phyloP scores from a whole-genome alignment of 495 filamentous ascomycete genomes.

The Aspergillus wentii region DNA sequence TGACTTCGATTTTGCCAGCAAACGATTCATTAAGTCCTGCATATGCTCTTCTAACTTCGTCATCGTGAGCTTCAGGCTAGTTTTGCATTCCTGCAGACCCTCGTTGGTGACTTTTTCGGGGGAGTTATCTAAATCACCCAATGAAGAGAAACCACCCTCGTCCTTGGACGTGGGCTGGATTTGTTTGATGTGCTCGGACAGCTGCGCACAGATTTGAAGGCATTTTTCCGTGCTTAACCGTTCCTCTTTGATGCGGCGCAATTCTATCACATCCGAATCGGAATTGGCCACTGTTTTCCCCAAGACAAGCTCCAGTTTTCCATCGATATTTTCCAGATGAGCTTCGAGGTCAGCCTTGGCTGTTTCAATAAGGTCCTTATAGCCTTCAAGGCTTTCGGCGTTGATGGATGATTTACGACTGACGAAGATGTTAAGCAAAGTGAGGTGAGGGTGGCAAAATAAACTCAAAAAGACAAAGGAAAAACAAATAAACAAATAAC shows the following conservation, averaged over 20 bases:
- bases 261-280: slow-evolving; percentile 21
- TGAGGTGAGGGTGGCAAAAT: background rate
- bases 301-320: slow-evolving; percentile 23
- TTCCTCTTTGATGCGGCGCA: slow-evolving; percentile 31
- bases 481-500: background rate
- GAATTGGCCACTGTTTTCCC: slow-evolving; percentile 6
- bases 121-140: slow-evolving; percentile 8
- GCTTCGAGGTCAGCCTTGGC: slow-evolving; percentile 34
- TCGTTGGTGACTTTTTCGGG: slow-evolving; percentile 28
- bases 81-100: slow-evolving; percentile 35
- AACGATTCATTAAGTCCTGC: slow-evolving; percentile 23
- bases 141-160: slow-evolving; percentile 8
- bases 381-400: slow-evolving; percentile 21
- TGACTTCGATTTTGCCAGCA: slow-evolving; percentile 29
- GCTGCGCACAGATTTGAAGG: slow-evolving; percentile 34
- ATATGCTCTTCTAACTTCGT: slow-evolving; percentile 31
- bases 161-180: slow-evolving; percentile 14
- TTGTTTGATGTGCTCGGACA: slow-evolving; percentile 32
- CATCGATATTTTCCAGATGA: slow-evolving; percentile 30
- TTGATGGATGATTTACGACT: slow-evolving; percentile 24
- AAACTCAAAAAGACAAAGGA: slow-evolving; percentile 3
- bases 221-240: slow-evolving; percentile 36
- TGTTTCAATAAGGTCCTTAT: slow-evolving; percentile 29
- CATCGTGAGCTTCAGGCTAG: slow-evolving; percentile 21
- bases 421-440: background rate